Percentiles rank a stretch among this genome's conserved stretches.
Evolutionary conservation across 768 basidiomycete species (phyloP).

Genomic region (Dendrothele bispora): DNA sequence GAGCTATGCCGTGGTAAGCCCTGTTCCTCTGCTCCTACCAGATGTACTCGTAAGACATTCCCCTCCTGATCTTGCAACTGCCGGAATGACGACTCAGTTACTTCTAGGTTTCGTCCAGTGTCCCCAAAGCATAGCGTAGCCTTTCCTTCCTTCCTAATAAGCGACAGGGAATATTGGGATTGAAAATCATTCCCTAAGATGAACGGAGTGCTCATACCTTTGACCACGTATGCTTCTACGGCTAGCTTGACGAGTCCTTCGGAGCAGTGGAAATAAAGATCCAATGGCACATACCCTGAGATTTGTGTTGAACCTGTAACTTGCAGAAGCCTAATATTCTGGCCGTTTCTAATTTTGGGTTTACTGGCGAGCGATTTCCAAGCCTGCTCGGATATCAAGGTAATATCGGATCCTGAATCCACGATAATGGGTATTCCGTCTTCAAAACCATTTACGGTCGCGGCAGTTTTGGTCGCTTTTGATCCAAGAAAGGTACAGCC

Average conservation of each 20-base stretch:
- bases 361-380: background rate
- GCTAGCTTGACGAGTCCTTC: background rate
- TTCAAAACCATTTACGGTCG: no score
- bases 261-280: background rate
- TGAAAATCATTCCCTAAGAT: background rate
- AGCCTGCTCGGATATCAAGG: background rate
- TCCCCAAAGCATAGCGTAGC: background rate
- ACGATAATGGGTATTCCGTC: background rate
- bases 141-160: background rate
- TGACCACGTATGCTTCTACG: constrained; percentile 1
- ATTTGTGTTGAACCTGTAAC: background rate
- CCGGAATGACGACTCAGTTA: background rate
- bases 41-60: background rate
- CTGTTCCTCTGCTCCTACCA: background rate
- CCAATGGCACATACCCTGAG: background rate
- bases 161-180: background rate
- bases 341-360: background rate
- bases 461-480: no score
- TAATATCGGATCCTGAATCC: constrained; percentile 6
- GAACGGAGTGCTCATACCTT: background rate
- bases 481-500: no score
- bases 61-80: background rate
- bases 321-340: background rate
- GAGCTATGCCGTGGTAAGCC: background rate
- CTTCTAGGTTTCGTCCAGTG: background rate